Evolutionary conservation across 1,284 basidiomycete species (phyloP).

Genomic region (Trichosporon sp.): DNA sequence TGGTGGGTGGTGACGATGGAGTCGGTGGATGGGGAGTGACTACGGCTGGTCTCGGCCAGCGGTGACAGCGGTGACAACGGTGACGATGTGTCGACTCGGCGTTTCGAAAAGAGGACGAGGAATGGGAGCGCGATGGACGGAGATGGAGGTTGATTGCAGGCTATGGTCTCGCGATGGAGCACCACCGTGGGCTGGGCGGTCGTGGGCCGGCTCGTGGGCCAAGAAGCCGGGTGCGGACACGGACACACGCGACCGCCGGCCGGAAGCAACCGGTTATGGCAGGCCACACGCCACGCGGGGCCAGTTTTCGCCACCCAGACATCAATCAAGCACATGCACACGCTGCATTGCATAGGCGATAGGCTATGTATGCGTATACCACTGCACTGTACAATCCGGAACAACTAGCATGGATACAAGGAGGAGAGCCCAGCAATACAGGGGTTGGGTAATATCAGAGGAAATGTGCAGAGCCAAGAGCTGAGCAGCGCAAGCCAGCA

Average conservation of each 20-base stretch:
- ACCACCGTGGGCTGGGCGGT: neutral
- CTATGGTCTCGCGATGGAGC: no score
- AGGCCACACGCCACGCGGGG: neutral
- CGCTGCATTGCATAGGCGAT: neutral
- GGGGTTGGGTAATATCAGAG: neutral
- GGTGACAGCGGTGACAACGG: no score
- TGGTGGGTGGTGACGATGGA: neutral
- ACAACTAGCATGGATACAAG: slow-evolving; percentile 1
- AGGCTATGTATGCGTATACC: neutral
- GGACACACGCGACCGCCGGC: neutral
- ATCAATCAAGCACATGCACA: neutral
- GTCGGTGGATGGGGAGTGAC: neutral
- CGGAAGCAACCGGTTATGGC: neutral
- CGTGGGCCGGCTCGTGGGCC: slow-evolving; percentile 5
- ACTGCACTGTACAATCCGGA: neutral
- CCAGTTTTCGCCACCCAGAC: neutral
- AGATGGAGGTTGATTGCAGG: neutral
- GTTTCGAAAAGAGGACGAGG: neutral
- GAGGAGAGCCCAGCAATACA: slow-evolving; percentile 1
- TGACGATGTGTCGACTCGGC: neutral
- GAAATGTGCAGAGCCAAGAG: neutral
- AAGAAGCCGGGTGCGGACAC: neutral
- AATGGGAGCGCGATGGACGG: neutral
- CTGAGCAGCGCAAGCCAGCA: no score
- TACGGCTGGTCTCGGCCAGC: no score